These are phyloP conservation scores for Peronospora destructor DNA, from an alignment of 352 stramenopile genomes.

Conservation along the genomic window DNA sequence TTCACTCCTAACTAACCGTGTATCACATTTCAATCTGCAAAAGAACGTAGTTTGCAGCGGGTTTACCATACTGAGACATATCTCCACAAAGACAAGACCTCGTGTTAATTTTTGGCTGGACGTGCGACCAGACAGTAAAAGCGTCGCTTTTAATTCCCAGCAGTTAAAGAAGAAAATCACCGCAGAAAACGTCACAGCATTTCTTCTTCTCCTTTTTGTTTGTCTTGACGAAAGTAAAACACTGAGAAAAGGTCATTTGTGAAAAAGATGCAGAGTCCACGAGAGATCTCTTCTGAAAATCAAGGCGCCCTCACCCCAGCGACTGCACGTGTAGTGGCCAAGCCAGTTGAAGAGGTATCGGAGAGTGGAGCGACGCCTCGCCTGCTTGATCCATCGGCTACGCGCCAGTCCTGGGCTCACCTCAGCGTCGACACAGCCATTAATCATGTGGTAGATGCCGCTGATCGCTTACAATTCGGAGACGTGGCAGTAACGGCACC, in stretches of 20 bases:
- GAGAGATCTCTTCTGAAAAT: slow-evolving; percentile 63
- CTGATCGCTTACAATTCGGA: slow-evolving; percentile 6
- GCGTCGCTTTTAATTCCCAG: slow-evolving; percentile 1
- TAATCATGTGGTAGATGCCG: slow-evolving; percentile 8
- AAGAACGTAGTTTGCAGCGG: no score
- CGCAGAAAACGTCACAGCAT: neutral
- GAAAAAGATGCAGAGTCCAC: slow-evolving; percentile 35
- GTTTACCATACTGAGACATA: slow-evolving; percentile 7
- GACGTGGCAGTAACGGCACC: neutral
- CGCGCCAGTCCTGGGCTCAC: slow-evolving; percentile 61
- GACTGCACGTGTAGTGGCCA: slow-evolving; percentile 50
- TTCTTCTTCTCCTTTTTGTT: neutral
- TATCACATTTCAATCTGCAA: slow-evolving; percentile 26
- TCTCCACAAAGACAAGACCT: slow-evolving; percentile 11
- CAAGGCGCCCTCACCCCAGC: slow-evolving; percentile 62
- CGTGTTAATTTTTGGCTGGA: slow-evolving; percentile 8
- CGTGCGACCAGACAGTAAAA: slow-evolving; percentile 28
- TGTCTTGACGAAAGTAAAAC: no score
- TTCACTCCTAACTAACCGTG: neutral
- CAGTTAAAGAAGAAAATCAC: slow-evolving; percentile 14
- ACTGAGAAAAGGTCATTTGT: neutral
- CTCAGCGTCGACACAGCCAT: slow-evolving; percentile 58
- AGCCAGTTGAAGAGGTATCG: slow-evolving; percentile 27
- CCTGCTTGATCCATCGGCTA: slow-evolving; percentile 35
- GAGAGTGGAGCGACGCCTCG: slow-evolving; percentile 45